These are phyloP conservation scores for Clitoria ternatea DNA, from an alignment of 306 rosid genomes.

Conservation along the genomic window DNA sequence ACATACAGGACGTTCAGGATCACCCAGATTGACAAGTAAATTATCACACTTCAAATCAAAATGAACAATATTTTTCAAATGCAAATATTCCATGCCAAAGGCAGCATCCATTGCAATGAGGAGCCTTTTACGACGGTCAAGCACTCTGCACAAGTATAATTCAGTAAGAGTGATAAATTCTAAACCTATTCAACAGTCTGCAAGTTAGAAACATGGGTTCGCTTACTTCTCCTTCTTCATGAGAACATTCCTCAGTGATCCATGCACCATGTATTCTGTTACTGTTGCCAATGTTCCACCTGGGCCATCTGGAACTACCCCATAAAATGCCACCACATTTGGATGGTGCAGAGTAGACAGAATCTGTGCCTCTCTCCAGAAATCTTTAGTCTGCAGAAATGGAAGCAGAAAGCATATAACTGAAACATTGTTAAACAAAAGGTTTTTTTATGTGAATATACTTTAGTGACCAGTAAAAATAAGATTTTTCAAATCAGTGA, in stretches of 20 bases:
- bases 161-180: conserved; percentile 20
- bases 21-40: conserved; percentile 88
- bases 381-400: conserved; percentile 66
- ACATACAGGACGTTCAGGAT: conserved; percentile 84
- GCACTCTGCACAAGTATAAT: conserved; percentile 56
- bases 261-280: conserved; percentile 92
- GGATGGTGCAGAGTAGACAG: conserved; percentile 97
- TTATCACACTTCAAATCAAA: conserved; percentile 96
- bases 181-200: neutral
- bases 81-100: conserved; percentile 98
- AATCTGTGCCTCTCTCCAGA: conserved; percentile 95
- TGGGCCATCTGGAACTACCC: conserved; percentile 89
- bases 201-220: conserved; percentile 4
- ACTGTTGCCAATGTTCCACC: conserved; percentile 83
- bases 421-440: neutral
- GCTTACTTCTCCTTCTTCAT: conserved; percentile 66
- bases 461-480: neutral
- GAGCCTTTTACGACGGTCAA: conserved; percentile 83
- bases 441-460: neutral
- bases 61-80: conserved; percentile 85
- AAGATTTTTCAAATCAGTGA: conserved; percentile 17
- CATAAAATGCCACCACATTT: conserved; percentile 92
- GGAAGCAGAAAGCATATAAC: conserved; percentile 9
- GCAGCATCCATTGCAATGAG: conserved; percentile 90
- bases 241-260: conserved; percentile 85